Evolutionary conservation across 2,329 filamentous ascomycete species (phyloP).

Genomic region (Phyllosticta citriasiana): DNA sequence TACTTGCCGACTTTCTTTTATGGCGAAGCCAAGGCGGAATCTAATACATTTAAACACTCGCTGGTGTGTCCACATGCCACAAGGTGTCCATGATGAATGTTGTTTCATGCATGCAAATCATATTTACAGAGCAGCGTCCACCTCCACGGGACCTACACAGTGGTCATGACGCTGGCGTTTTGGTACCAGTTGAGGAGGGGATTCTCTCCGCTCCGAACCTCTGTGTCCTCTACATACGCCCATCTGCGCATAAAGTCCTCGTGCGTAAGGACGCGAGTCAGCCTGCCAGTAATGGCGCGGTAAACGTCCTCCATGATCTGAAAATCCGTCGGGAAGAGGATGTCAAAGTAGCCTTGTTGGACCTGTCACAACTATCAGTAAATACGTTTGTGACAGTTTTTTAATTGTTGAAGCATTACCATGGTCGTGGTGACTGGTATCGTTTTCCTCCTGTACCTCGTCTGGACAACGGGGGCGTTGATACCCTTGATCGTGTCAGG

Average conservation of each 20-base stretch:
- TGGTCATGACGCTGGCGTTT: conserved; percentile 88
- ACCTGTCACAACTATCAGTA: conserved; percentile 46
- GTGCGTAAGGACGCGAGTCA: conserved; percentile 76
- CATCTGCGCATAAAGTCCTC: conserved; percentile 85
- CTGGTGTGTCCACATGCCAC: not conserved
- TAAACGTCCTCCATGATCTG: conserved; percentile 84
- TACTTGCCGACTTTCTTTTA: too few species aligned
- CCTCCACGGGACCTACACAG: conserved; percentile 46
- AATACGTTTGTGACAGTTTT: not conserved
- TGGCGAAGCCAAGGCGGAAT: too few species aligned
- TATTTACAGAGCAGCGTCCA: not conserved
- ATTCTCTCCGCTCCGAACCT: conserved; percentile 85
- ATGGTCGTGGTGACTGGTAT: conserved; percentile 85
- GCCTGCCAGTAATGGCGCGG: conserved; percentile 80
- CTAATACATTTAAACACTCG: too few species aligned
- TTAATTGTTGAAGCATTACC: conserved; percentile 43
- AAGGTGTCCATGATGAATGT: not conserved
- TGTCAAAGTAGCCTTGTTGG: conserved; percentile 97
- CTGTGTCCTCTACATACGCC: conserved; percentile 83
- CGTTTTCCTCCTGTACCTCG: conserved; percentile 74
- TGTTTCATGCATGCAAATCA: not conserved
- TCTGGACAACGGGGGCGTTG: conserved; percentile 94
- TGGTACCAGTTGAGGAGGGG: conserved; percentile 87
- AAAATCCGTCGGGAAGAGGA: conserved; percentile 96
- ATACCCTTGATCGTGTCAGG: conserved; percentile 74